Evolutionary conservation across 768 basidiomycete genomes (phyloP).

Genomic region (Rhodocollybia butyracea): DNA sequence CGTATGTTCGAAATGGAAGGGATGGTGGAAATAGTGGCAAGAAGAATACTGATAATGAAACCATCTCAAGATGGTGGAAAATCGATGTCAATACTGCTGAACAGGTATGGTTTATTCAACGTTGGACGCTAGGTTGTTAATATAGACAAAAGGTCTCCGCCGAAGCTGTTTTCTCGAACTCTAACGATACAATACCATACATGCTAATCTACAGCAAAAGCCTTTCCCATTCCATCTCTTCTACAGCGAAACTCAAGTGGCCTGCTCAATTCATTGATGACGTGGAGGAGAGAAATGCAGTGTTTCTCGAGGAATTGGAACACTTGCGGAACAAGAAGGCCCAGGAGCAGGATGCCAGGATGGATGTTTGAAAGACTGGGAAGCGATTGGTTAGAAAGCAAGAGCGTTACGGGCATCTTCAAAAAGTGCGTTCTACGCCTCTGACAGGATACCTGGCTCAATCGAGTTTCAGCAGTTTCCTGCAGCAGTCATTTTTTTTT

Average conservation of each 20-base stretch:
- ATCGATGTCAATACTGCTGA: background rate
- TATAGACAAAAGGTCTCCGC: background rate
- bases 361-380: no score
- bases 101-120: background rate
- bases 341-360: no score
- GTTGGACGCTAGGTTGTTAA: background rate
- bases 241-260: background rate
- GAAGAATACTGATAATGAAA: background rate
- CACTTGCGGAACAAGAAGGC: background rate
- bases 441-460: no score
- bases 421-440: no score
- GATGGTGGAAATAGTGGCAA: no score
- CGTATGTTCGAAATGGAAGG: background rate
- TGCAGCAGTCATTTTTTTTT: no score
- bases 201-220: conserved; percentile 5
- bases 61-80: background rate
- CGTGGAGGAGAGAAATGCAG: background rate
- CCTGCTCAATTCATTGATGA: background rate
- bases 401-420: no score
- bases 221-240: background rate
- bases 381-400: no score
- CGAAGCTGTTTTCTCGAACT: background rate
- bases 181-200: background rate
- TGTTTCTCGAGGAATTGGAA: background rate
- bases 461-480: no score